phyloP scores from a whole-genome alignment of 2,329 filamentous ascomycete genomes.

The Monascus ruber region DNA sequence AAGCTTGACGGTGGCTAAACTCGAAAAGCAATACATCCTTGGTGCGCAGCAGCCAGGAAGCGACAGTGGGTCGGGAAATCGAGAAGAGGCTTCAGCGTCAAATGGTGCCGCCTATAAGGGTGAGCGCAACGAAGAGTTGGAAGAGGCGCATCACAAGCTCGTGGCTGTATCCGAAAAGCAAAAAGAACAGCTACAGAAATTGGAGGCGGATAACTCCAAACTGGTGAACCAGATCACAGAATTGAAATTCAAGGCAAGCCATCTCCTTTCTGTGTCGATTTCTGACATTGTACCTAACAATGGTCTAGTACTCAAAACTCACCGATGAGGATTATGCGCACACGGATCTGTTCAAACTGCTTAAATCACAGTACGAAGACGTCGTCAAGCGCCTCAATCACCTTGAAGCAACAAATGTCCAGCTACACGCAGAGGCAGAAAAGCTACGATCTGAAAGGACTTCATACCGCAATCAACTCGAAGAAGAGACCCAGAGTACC shows the following conservation, averaged over 20 bases:
- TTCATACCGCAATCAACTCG: constrained; percentile 66
- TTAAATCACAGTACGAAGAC: constrained; percentile 85
- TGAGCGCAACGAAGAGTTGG: constrained; percentile 53
- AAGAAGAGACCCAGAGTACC: constrained; percentile 63
- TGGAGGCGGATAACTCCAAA: constrained; percentile 64
- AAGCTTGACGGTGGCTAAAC: constrained; percentile 78
- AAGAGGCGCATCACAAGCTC: constrained; percentile 67
- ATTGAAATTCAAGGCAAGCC: constrained; percentile 46
- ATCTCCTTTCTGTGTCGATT: constrained; percentile 2
- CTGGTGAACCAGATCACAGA: constrained; percentile 69
- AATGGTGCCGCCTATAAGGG: constrained; percentile 45
- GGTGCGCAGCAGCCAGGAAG: constrained; percentile 44
- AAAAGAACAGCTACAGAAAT: constrained; percentile 73
- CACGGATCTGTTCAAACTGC: constrained; percentile 84
- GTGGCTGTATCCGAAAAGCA: constrained; percentile 66
- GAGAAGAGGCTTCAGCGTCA: constrained; percentile 40
- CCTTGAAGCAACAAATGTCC: constrained; percentile 76
- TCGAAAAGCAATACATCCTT: constrained; percentile 79
- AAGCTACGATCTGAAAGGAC: constrained; percentile 78
- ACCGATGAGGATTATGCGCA: constrained; percentile 90
- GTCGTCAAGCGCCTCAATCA: constrained; percentile 86
- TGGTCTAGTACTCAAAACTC: constrained; percentile 50
- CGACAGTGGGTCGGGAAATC: constrained; percentile 37
- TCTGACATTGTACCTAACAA: constrained; percentile 7
- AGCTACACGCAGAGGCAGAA: constrained; percentile 72